phyloP scores from a whole-genome alignment of 257 asterid species.

The Lycium barbarum region DNA sequence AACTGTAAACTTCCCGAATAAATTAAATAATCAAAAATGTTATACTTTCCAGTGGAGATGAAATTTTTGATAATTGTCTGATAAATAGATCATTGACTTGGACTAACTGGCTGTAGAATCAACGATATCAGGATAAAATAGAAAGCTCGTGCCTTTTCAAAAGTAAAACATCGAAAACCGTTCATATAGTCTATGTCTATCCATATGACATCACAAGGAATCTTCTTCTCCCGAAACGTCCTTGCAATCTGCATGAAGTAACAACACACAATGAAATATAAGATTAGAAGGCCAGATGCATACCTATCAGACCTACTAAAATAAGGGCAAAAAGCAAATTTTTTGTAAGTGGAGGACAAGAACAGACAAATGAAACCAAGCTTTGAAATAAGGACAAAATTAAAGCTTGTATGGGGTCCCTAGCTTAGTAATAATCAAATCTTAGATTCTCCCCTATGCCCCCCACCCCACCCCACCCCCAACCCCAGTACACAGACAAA shows the following conservation, averaged over 20 bases:
- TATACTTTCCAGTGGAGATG: not conserved
- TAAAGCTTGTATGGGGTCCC: not conserved
- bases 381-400: not conserved
- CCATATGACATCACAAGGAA: conserved; percentile 99
- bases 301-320: not conserved
- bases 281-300: not conserved
- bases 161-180: conserved; percentile 95
- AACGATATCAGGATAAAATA: not conserved
- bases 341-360: not conserved
- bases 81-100: not conserved
- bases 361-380: conserved; percentile 2
- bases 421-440: not conserved
- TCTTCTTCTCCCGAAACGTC: conserved; percentile 82
- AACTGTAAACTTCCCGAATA: not conserved
- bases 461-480: not conserved
- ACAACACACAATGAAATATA: not conserved
- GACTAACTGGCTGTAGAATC: conserved; percentile 11
- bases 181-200: conserved; percentile 99
- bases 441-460: not conserved
- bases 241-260: conserved; percentile 69
- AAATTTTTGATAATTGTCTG: conserved; percentile 4
- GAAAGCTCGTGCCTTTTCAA: conserved; percentile 64
- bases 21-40: not conserved
- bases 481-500: not conserved
- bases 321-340: not conserved